phyloP scores from a whole-genome alignment of 106 monocot genomes.

The Dioscorea dumetorum region DNA sequence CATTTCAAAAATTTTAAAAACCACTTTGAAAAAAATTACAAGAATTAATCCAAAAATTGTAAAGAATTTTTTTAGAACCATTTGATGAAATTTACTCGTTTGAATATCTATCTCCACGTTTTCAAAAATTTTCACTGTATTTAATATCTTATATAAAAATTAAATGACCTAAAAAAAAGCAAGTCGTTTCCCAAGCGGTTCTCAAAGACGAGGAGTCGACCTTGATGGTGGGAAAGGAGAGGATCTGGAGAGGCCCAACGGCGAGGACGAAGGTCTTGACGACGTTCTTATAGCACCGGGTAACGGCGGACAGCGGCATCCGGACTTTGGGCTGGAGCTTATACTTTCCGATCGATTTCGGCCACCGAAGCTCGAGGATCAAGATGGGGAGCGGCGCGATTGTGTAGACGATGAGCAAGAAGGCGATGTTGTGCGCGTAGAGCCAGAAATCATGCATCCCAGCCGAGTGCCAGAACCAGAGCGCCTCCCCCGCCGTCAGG shows the following conservation, averaged over 20 bases:
- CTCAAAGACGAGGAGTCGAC: neutral
- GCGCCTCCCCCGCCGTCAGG: slow-evolving; percentile 10
- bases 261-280: slow-evolving; percentile 10
- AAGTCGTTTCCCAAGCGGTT: too few relatives aligned
- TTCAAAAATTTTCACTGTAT: too few relatives aligned
- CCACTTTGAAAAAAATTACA: too few relatives aligned
- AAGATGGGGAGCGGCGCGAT: slow-evolving; percentile 14
- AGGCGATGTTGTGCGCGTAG: slow-evolving; percentile 16
- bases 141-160: too few relatives aligned
- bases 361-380: slow-evolving; percentile 4
- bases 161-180: too few relatives aligned
- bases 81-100: too few relatives aligned
- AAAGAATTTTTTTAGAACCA: too few relatives aligned
- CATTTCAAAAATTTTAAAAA: too few relatives aligned
- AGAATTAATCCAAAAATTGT: too few relatives aligned
- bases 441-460: slow-evolving; percentile 14
- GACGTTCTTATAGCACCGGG: slow-evolving; percentile 12
- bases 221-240: slow-evolving; percentile 15
- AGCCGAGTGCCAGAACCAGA: slow-evolving; percentile 11
- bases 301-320: neutral
- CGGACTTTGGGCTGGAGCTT: slow-evolving; percentile 19
- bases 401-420: slow-evolving; percentile 13
- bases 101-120: too few relatives aligned
- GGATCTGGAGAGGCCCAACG: slow-evolving; percentile 15
- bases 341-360: neutral